A percentile compares a stretch with the other conserved stretches of the same genome.
These are phyloP conservation scores for Colletotrichum gigasporum DNA, from an alignment of 2,329 filamentous ascomycete species.

Conservation along the genomic window DNA sequence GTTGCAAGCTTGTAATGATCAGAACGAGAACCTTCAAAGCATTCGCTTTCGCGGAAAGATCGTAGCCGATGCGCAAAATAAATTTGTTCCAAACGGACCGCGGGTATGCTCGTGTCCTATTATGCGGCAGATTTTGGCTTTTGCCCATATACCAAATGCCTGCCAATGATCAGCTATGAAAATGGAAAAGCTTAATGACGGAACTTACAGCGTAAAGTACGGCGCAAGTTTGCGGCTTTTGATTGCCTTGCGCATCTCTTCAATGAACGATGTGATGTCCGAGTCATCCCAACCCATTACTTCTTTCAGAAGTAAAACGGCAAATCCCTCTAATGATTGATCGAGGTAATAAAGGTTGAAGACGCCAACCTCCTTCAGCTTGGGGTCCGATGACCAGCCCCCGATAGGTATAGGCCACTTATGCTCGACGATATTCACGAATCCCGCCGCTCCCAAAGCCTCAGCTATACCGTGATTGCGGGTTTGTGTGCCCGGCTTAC, in stretches of 20 bases:
- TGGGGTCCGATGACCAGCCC: constrained; percentile 56
- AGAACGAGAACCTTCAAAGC: too few species aligned
- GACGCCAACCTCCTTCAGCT: constrained; percentile 51
- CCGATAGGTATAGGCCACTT: constrained; percentile 54
- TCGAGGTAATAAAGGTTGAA: constrained; percentile 42
- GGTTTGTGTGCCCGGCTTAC: constrained; percentile 34
- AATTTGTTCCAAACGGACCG: too few species aligned
- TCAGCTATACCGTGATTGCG: constrained; percentile 32
- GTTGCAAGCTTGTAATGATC: too few species aligned
- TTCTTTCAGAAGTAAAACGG: constrained; percentile 37
- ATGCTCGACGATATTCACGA: constrained; percentile 48
- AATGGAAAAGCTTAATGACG: too few species aligned
- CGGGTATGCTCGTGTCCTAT: too few species aligned
- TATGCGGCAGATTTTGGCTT: too few species aligned
- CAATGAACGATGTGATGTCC: constrained; percentile 37
- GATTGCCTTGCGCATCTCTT: constrained; percentile 36
- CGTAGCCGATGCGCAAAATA: too few species aligned
- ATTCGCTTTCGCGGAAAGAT: too few species aligned
- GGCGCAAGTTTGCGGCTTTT: constrained; percentile 34
- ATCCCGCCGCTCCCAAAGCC: constrained; percentile 43
- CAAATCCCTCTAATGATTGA: constrained; percentile 40
- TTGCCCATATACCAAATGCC: too few species aligned
- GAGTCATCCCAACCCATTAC: constrained; percentile 39
- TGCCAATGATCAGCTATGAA: too few species aligned
- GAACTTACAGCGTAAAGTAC: constrained; percentile 38